Evolutionary conservation across 495 filamentous ascomycete species (phyloP).

Genomic region (Extremus antarcticus): DNA sequence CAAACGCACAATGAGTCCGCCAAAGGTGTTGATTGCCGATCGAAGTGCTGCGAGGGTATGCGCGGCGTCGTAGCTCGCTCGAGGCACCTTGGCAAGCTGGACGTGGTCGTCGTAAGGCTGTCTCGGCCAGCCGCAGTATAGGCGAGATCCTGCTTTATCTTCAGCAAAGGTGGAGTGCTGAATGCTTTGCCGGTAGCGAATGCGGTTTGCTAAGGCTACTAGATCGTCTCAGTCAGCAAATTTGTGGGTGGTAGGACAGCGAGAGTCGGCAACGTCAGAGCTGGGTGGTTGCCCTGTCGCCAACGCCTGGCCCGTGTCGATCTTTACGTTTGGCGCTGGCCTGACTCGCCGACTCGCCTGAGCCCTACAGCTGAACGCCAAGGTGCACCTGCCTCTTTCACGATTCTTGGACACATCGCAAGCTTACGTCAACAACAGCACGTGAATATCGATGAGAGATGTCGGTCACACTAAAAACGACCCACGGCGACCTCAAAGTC

Average conservation of each 20-base stretch:
- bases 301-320: too few species aligned
- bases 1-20: neutral
- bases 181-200: neutral
- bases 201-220: neutral
- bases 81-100: neutral
- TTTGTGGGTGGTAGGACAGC: too few species aligned
- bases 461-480: slow-evolving; percentile 59
- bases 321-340: too few species aligned
- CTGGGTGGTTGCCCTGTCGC: too few species aligned
- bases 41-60: neutral
- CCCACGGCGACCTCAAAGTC: slow-evolving; percentile 82
- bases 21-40: neutral
- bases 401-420: too few species aligned
- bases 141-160: too few species aligned
- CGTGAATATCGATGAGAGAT: neutral
- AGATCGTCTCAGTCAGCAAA: neutral
- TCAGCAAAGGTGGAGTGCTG: too few species aligned
- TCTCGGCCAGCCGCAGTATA: neutral
- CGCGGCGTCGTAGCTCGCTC: neutral
- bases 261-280: too few species aligned
- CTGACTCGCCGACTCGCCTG: too few species aligned
- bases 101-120: neutral
- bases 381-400: too few species aligned
- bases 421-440: neutral
- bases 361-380: too few species aligned